phyloP scores from a whole-genome alignment of 1,139 yeast genomes.

The Scheffersomyces segobiensis region DNA sequence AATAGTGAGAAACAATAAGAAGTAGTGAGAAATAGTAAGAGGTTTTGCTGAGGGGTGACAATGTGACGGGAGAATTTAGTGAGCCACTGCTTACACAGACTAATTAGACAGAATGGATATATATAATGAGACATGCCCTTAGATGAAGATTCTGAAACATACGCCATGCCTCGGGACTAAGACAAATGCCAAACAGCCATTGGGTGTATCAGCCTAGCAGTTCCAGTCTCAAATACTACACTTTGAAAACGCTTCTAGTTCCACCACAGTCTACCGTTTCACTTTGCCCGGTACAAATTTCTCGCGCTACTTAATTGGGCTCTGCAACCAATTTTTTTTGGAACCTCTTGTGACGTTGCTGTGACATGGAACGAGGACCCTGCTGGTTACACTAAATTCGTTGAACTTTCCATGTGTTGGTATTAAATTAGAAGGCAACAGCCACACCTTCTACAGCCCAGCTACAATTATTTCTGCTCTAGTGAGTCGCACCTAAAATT shows the following conservation, averaged over 20 bases:
- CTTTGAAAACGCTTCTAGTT: not conserved
- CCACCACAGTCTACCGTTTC: not conserved
- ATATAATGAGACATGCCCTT: not conserved
- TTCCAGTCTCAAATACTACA: not conserved
- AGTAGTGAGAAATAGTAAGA: too few species aligned
- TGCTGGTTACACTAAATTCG: not conserved
- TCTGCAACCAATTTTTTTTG: too few species aligned
- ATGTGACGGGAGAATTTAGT: too few species aligned
- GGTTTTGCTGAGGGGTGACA: too few species aligned
- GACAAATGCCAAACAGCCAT: not conserved
- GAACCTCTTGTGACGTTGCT: not conserved
- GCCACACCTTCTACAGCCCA: not conserved
- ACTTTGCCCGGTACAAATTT: too few species aligned
- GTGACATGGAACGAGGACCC: not conserved
- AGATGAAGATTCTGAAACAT: not conserved
- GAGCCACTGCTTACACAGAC: not conserved
- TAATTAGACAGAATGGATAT: not conserved
- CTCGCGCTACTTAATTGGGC: too few species aligned
- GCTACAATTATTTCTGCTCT: not conserved
- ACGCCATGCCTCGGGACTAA: not conserved
- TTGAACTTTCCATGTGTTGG: not conserved
- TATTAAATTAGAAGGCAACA: not conserved
- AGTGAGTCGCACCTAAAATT: not conserved
- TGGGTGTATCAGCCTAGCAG: not conserved
- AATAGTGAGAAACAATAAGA: not conserved